phyloP scores from a whole-genome alignment of 805 yeast genomes.

The Hemisphaericaspora nanyangensis region DNA sequence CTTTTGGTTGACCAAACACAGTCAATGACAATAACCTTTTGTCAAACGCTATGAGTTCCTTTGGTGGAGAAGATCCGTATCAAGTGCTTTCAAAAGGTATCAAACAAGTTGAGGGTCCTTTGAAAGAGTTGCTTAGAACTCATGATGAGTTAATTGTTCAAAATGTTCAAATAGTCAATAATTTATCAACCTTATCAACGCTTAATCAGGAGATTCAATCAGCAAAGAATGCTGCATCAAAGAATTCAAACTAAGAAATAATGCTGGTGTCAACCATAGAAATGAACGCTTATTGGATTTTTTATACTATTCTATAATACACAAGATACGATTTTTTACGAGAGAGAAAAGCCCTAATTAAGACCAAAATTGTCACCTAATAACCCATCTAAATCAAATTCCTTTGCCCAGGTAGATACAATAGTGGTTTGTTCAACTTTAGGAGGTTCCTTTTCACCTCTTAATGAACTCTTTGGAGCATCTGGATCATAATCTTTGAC shows the following conservation, averaged over 20 bases:
- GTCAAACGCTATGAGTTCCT: no score
- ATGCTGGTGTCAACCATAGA: no score
- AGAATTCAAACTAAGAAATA: no score
- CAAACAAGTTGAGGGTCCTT: constrained; percentile 20
- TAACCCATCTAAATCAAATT: constrained; percentile 85
- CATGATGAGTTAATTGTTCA: constrained; percentile 30
- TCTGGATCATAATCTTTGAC: constrained; percentile 19
- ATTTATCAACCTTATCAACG: constrained; percentile 11
- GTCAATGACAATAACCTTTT: no score
- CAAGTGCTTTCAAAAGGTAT: constrained; percentile 19
- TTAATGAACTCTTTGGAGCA: constrained; percentile 35
- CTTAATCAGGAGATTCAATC: constrained; percentile 1
- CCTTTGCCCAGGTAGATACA: constrained; percentile 90
- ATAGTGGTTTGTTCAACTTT: constrained; percentile 67
- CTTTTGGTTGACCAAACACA: no score
- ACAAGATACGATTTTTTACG: no score
- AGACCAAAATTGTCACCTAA: constrained; percentile 48
- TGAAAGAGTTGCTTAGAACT: constrained; percentile 18
- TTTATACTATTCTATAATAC: no score
- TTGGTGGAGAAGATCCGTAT: constrained; percentile 24
- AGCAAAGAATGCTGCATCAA: background rate
- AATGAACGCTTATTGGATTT: no score
- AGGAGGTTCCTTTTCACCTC: constrained; percentile 43
- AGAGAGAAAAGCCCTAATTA: no score
- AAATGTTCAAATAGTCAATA: constrained; percentile 22